Evolutionary conservation across 2,329 filamentous ascomycete genomes (phyloP), one percentile per base, ranked within the genome.

Genomic region (Fonsecaea monophora): DNA sequence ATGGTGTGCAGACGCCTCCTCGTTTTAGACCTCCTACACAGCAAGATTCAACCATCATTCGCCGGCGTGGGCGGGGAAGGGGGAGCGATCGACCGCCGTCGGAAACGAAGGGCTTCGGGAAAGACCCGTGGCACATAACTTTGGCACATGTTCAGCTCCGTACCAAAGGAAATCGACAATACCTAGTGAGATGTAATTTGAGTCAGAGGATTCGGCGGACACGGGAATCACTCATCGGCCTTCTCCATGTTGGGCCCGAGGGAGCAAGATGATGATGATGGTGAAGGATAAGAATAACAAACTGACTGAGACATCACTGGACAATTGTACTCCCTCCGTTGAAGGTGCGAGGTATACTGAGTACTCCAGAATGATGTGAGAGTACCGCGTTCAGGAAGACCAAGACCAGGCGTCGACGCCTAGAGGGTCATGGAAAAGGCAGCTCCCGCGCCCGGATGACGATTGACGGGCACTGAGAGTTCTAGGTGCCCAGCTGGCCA

Each of bases 31-130:
- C 18, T 4, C 21, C 45, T 9, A 13, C 12, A 3, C 18, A 18
- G 32, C 3, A 48, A 61, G 59, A 21, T 61, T 54, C 34, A 12
- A 53, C 53, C 35, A 61, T 40, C 30, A 61, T 61, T 61, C 45
- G 59, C 54, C 54, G 59, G 59, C 48, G 48, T 25, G 34, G 48
- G 59, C 48, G 59, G 59, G 59, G 59, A 61, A 61, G 59, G 30
- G 59, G 48, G 37, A 54, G 48, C 59, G 45, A 61, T 61, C 59
- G 59, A 61, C 48, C 48, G 34, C 59, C 18, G 45, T 50, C 45
- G 45, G 45, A 50, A 25, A 50, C 45, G 15, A 25, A 50, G 45
- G 45, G 18, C 25, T 4, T 18, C 45, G 45, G 45, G 25, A 30
- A 50, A 30, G 45, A 50, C 12, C 45, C 45, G 45, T 50, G 18